A percentile compares a stretch with the other conserved stretches of the same genome.
Conservation (phyloP, 257 asterid genomes). For the Scutellaria minor region DNA sequence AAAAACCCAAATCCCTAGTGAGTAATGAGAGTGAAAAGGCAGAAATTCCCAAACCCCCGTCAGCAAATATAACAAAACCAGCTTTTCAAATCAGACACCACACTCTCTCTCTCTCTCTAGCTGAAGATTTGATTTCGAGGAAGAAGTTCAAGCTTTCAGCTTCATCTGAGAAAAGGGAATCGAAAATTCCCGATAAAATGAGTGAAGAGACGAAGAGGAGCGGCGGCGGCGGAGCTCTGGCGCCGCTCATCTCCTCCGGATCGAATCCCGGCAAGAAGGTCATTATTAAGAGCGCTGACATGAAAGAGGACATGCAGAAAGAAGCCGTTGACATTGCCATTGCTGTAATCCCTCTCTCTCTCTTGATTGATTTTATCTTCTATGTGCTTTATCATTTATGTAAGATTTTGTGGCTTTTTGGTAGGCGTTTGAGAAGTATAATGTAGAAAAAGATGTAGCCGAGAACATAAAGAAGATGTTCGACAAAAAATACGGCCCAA, state of each 20-base stretch:
- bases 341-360: constrained; percentile 54
- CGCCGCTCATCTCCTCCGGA: constrained; percentile 53
- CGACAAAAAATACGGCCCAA: constrained; percentile 91
- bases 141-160: constrained; percentile 7
- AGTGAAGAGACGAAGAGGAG: constrained; percentile 72
- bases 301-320: constrained; percentile 93
- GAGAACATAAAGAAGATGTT: constrained; percentile 94
- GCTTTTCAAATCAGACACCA: constrained; percentile 44
- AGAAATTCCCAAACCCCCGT: constrained; percentile 36
- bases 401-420: constrained; percentile 1
- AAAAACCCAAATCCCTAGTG: constrained; percentile 15
- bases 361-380: not conserved
- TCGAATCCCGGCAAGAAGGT: constrained; percentile 68
- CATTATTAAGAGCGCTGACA: constrained; percentile 87
- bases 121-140: constrained; percentile 26
- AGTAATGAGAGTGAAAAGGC: constrained; percentile 27
- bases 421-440: constrained; percentile 88
- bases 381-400: not conserved
- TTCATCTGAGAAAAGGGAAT: constrained; percentile 26
- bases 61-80: constrained; percentile 31
- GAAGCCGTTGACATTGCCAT: constrained; percentile 93
- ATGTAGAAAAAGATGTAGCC: constrained; percentile 96
- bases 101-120: constrained; percentile 33
- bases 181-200: constrained; percentile 44
- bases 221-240: constrained; percentile 59